Conservation (phyloP, 2,329 filamentous ascomycete genomes). For the Domatiomyces globalis region DNA sequence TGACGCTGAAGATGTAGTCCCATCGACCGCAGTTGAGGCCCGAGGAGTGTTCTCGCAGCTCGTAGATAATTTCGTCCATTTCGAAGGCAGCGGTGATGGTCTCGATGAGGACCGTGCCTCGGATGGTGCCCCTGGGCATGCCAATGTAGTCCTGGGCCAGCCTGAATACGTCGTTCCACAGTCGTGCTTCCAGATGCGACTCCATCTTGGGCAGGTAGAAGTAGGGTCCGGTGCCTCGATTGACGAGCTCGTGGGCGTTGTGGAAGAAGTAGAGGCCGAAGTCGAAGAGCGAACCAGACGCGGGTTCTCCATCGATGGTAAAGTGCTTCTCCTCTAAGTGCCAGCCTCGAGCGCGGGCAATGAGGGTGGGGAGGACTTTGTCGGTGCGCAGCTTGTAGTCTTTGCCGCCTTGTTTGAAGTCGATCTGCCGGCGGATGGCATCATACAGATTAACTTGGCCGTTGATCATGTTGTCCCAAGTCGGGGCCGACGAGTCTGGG, state of each 20-base stretch:
- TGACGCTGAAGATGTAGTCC: conserved; percentile 99
- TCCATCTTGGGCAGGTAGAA: conserved; percentile 99
- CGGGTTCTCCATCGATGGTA: conserved; percentile 85
- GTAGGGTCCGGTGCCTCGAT: conserved; percentile 77
- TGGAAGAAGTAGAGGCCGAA: conserved; percentile 99
- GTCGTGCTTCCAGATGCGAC: conserved; percentile 85
- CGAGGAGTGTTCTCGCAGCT: conserved; percentile 88
- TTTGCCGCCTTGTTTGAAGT: conserved; percentile 91
- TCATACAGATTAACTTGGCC: conserved; percentile 97
- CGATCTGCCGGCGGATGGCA: conserved; percentile 80
- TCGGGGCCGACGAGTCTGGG: conserved; percentile 81
- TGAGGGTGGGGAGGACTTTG: conserved; percentile 72
- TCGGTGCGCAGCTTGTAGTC: conserved; percentile 96
- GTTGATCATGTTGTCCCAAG: conserved; percentile 99
- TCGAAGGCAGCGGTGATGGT: conserved; percentile 96
- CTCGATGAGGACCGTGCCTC: conserved; percentile 91
- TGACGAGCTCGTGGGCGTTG: conserved; percentile 80
- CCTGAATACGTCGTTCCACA: conserved; percentile 99
- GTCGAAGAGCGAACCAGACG: conserved; percentile 85
- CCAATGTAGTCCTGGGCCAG: conserved; percentile 84
- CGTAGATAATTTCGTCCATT: conserved; percentile 99
- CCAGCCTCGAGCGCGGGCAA: conserved; percentile 91
- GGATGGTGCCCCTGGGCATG: conserved; percentile 79
- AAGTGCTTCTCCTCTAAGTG: conserved; percentile 98
- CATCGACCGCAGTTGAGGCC: conserved; percentile 96